Evolutionary conservation across 148 eudicot genomes (phyloP).

Genomic region (Gaultheria prostrata): DNA sequence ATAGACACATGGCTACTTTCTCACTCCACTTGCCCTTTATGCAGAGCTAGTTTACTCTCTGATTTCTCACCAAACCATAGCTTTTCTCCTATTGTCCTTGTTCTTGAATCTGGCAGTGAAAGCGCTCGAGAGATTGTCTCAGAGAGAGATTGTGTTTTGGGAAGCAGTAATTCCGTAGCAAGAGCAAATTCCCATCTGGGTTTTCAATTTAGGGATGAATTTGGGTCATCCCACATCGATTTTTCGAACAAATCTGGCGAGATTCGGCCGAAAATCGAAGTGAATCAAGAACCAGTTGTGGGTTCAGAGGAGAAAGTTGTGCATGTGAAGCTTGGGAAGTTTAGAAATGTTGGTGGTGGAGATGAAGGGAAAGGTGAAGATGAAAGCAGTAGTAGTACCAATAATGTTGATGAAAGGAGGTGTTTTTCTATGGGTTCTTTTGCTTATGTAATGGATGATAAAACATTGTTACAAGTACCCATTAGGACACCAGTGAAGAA

Average conservation of each 20-base stretch:
- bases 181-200: slow-evolving; percentile 38
- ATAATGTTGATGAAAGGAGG: slow-evolving; percentile 57
- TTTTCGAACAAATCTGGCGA: slow-evolving; percentile 35
- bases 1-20: slow-evolving; percentile 92
- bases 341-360: slow-evolving; percentile 49
- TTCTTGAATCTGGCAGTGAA: slow-evolving; percentile 71
- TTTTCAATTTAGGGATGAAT: slow-evolving; percentile 22
- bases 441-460: slow-evolving; percentile 85
- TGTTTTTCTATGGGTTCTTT: slow-evolving; percentile 97
- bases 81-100: slow-evolving; percentile 55
- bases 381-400: slow-evolving; percentile 1
- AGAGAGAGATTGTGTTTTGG: slow-evolving; percentile 21
- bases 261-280: slow-evolving; percentile 12
- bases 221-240: slow-evolving; percentile 22
- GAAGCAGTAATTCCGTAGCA: slow-evolving; percentile 20
- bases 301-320: slow-evolving; percentile 48
- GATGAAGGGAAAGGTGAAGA: slow-evolving; percentile 33
- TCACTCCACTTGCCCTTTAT: slow-evolving; percentile 93
- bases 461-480: slow-evolving; percentile 61
- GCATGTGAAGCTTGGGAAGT: slow-evolving; percentile 75
- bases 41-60: slow-evolving; percentile 53
- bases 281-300: neutral
- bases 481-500: slow-evolving; percentile 58
- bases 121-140: slow-evolving; percentile 49
- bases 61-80: slow-evolving; percentile 31